Evolutionary conservation across 2,329 filamentous ascomycete species (phyloP).

Genomic region (Ophiostoma quercus): DNA sequence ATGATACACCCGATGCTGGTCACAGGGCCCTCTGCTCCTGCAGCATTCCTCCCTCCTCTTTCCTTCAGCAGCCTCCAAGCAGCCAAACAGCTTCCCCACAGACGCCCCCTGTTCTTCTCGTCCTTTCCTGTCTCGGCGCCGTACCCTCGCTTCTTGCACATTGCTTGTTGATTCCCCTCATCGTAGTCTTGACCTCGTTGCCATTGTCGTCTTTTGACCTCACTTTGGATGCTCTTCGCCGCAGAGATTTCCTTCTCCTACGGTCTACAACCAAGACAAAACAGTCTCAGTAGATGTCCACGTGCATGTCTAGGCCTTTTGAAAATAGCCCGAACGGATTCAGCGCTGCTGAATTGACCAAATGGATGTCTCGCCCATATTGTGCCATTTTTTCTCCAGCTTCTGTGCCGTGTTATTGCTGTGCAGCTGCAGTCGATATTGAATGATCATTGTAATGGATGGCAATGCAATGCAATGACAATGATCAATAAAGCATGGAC

Average conservation of each 20-base stretch:
- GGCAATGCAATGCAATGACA: no score
- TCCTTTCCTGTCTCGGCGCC: not conserved
- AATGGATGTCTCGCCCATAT: not conserved
- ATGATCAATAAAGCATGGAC: not conserved
- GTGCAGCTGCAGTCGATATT: not conserved
- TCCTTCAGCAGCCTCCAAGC: not conserved
- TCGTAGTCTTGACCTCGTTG: not conserved
- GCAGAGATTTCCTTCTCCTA: not conserved
- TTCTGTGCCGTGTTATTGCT: not conserved
- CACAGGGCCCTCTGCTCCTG: not conserved
- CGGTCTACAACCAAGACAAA: not conserved
- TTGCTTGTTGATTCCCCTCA: not conserved
- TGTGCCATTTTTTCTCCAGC: not conserved
- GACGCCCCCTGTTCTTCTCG: not conserved
- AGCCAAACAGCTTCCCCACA: not conserved
- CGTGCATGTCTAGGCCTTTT: not conserved
- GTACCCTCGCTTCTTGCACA: not conserved
- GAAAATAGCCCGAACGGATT: not conserved
- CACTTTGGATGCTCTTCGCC: not conserved
- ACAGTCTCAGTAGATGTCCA: not conserved
- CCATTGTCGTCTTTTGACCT: not conserved
- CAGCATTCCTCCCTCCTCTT: not conserved
- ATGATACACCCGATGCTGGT: not conserved
- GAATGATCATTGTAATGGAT: no score
- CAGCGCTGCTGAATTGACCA: not conserved